Evolutionary conservation across 2,329 filamentous ascomycete genomes (phyloP), one percentile per base, ranked within the genome.

Genomic region (Exophiala bonariae): DNA sequence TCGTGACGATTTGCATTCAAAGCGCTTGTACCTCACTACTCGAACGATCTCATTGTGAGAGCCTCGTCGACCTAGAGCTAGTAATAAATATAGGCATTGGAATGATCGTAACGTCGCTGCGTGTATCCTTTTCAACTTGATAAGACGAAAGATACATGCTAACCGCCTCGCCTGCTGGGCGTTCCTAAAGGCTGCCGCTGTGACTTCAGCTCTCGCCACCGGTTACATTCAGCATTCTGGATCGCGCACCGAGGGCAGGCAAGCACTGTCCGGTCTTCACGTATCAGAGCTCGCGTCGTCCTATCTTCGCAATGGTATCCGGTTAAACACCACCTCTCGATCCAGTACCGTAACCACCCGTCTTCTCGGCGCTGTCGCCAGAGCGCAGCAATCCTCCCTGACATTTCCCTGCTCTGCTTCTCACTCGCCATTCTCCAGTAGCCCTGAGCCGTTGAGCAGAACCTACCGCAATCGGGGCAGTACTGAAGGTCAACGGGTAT

Each of bases 341-440:
- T 44, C 41, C 41, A 44, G 17, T 44, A 44, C 8, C 41, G 31
- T 6, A 44, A 20, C 41, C 41, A 44, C 4, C 41, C 41, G 22
- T 44, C 41, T 11, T 44, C 41, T 16, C 41, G 16, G 14, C 41
- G 14, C 31, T 11, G 10, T 7, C 41, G 41, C 41, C 41, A 44
- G 20, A 44, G 11, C 20, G 20, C 8, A 8, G 41, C 8, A 8
- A 44, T n/a, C 18, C 41, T 13, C 10, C 41, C 41, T 8, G 33
- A 26, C n/a, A 28, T 6, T 16, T 44, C 41, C 18, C 41, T 36
- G 31, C 28, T 44, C 13, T 44, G 22, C 20, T 44, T 44, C 22
- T 44, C 41, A 16, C 31, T 36, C 32, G 38, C 31, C 13, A 20
- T 19, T 13, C 41, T 17, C 41, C 41, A 44, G n/a, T 37, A 17